Base-by-base conservation (phyloP, 139 green algal genomes). In the Coelastrella sp. region DNA sequence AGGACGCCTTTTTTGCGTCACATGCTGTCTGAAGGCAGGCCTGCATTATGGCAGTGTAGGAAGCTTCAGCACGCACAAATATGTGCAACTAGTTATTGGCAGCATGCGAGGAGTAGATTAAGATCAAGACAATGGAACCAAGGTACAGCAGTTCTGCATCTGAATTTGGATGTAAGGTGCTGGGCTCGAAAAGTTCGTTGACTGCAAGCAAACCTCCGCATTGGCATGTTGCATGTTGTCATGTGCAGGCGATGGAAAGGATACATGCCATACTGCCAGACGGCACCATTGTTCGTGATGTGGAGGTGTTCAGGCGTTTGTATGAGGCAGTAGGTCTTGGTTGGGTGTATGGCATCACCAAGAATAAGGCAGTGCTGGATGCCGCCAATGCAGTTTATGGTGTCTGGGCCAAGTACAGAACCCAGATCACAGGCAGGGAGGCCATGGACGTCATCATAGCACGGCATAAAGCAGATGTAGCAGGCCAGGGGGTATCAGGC, bases 291-390 rank as follows among this genome's bases (percentile, higher is more conserved):
- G 79, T 98, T 9, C 94, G 63, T 4, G 93, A 95, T 57, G 86
- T 99, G 4, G 94, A 96, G 85, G 94, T 96, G 2, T 96, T 96
- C 83, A 79, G 93, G 64, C 73, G 85, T 2, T 81, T 97, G 63
- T 99, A 99, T 85, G 94, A 98, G 68, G 91, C 88, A 3, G 96
- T 99, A 4, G 79, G 96, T 0, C 89, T 99, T 3, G 97, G 97
- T 30, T 99, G 93, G 92, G 93, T 99, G 62, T 99, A 98, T 76
- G 93, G 94, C 17, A 90, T 96, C 45, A 98, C 94, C 13, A 91
- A 92, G 66, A 50, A 74, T 35, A 25, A 25, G 15, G 0, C 66
- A 50, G 17, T 74, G 1, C 34, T 50, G 1, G 17, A 45, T 8
- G 66, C 66, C 7, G 66, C 34, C n/a, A 91, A 97, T 71, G 78